These are phyloP conservation scores for Telfairia occidentalis DNA, from an alignment of 331 rosid species.

Conservation along the genomic window DNA sequence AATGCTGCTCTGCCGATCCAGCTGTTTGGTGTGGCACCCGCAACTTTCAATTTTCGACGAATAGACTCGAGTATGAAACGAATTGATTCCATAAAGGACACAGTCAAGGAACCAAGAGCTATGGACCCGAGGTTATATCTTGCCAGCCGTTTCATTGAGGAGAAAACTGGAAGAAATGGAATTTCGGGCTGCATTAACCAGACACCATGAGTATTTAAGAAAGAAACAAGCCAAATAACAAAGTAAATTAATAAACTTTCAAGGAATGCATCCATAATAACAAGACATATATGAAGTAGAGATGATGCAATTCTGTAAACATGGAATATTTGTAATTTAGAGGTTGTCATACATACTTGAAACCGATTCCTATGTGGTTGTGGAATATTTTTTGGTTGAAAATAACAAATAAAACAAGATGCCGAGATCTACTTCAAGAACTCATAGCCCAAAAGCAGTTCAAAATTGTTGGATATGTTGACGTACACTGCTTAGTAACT, in stretches of 20 bases:
- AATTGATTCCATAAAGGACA: constrained; percentile 78
- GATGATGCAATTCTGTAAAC: not conserved
- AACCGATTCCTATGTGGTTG: not conserved
- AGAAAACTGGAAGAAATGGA: constrained; percentile 83
- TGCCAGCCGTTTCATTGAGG: constrained; percentile 72
- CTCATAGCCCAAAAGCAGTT: not conserved
- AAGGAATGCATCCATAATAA: not conserved
- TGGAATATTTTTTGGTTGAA: not conserved
- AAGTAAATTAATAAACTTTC: not conserved
- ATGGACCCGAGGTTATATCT: constrained; percentile 79
- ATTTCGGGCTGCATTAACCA: constrained; percentile 66
- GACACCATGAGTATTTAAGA: not conserved
- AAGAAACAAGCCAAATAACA: not conserved
- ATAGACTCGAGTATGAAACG: constrained; percentile 80
- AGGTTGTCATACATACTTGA: not conserved
- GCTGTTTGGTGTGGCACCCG: constrained; percentile 36
- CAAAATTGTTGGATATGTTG: not conserved
- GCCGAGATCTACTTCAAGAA: not conserved
- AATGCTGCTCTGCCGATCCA: constrained; percentile 50
- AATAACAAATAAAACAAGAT: not conserved
- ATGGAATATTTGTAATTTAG: not conserved
- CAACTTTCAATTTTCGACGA: constrained; percentile 70
- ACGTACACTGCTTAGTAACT: constrained; percentile 28
- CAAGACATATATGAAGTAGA: not conserved
- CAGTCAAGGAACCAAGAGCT: constrained; percentile 80